These are phyloP conservation scores for Aeminium ludgeri DNA, from an alignment of 495 filamentous ascomycete genomes.

Conservation along the genomic window DNA sequence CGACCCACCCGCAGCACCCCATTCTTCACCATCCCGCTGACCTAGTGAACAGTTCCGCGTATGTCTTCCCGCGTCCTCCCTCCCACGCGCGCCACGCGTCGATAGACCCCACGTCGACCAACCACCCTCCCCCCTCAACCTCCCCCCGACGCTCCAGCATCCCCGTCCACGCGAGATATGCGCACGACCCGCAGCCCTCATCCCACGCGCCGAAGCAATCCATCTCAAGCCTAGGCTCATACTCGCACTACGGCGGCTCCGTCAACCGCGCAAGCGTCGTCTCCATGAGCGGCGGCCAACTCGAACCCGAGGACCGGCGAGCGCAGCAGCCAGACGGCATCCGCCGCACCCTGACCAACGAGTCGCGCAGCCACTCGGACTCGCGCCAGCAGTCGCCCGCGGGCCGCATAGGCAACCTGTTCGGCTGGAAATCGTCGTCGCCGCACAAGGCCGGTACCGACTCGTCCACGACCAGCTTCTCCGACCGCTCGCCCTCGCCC, in stretches of 20 bases:
- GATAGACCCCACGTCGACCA: conserved; percentile 4
- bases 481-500: conserved; percentile 43
- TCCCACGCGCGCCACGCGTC: conserved; percentile 2
- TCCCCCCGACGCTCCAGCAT: conserved; percentile 8
- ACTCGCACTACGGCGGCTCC: conserved; percentile 6
- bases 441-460: conserved; percentile 35
- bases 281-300: too few relatives aligned
- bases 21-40: background rate
- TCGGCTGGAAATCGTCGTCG: conserved; percentile 48
- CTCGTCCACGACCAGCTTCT: conserved; percentile 47
- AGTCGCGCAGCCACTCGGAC: conserved; percentile 1
- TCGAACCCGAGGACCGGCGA: too few relatives aligned
- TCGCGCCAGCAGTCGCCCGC: conserved; percentile 9
- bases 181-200: conserved; percentile 4
- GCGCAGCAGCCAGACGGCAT: conserved; percentile 9
- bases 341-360: conserved; percentile 12
- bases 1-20: background rate
- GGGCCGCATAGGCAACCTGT: conserved; percentile 28
- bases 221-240: conserved; percentile 8
- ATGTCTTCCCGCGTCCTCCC: background rate
- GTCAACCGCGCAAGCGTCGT: too few relatives aligned
- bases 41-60: background rate
- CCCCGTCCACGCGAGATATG: conserved; percentile 10
- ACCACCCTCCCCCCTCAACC: background rate
- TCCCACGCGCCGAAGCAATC: conserved; percentile 10